Conservation (phyloP, 163 green algal species). For the Chlamydomonas reinhardtii region DNA sequence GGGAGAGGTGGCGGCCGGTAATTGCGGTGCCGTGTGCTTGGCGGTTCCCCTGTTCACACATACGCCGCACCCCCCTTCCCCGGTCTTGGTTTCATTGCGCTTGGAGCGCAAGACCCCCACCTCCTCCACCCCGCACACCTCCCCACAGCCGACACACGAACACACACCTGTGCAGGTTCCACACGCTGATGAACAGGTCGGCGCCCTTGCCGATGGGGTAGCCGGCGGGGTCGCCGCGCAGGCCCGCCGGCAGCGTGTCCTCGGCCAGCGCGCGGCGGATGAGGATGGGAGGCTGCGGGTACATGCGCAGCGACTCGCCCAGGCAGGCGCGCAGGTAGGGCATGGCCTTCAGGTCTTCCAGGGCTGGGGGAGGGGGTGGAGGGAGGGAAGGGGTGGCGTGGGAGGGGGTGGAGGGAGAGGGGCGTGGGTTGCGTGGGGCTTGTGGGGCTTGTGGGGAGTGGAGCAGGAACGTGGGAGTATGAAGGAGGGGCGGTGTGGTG, state of each 20-base stretch:
- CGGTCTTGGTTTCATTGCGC: no score
- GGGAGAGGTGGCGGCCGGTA: background rate
- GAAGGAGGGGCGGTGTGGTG: no score
- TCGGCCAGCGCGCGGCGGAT: conserved; percentile 90
- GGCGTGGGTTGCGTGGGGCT: background rate
- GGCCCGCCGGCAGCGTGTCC: conserved; percentile 83
- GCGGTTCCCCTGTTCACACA: no score
- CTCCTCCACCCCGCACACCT: no score
- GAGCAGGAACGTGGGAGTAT: no score
- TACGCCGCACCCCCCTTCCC: no score
- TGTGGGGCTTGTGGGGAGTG: background rate
- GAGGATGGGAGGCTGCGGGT: conserved; percentile 97
- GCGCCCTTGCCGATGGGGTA: conserved; percentile 92
- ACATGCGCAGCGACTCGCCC: conserved; percentile 90
- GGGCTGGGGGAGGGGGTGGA: conserved; percentile 53
- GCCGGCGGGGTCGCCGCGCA: conserved; percentile 75
- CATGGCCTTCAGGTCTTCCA: conserved; percentile 81
- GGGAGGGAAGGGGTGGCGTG: background rate
- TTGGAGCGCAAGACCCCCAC: no score
- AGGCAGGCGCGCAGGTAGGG: conserved; percentile 76
- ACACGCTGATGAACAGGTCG: conserved; percentile 98
- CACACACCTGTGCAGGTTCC: conserved; percentile 96
- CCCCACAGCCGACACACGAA: no score
- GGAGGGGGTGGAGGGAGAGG: background rate
- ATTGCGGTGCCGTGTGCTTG: no score